Conservation (phyloP, 2,329 filamentous ascomycete genomes). For the Metarhizium rileyi region DNA sequence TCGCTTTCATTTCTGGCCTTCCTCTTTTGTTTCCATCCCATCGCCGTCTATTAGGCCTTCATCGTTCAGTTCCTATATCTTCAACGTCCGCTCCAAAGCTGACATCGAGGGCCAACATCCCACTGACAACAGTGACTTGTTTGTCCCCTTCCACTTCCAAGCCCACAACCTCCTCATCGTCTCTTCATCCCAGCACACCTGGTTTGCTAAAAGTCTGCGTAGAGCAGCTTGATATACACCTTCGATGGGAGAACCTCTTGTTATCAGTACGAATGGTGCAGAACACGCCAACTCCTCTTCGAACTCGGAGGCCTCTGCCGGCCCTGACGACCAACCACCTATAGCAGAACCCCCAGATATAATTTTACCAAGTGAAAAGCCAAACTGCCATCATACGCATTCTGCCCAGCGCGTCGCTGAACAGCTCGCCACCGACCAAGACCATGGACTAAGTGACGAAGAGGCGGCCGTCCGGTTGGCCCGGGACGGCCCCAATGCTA, state of each 20-base stretch:
- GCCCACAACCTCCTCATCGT: conserved; percentile 6
- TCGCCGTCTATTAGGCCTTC: neutral
- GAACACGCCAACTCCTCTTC: conserved; percentile 27
- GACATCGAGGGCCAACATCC: neutral
- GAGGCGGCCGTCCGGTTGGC: conserved; percentile 57
- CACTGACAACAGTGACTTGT: neutral
- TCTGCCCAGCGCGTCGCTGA: conserved; percentile 24
- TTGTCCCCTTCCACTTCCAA: neutral
- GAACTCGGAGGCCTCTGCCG: conserved; percentile 25
- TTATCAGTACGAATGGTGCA: conserved; percentile 31
- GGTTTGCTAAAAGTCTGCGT: conserved; percentile 5
- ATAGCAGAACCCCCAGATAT: conserved; percentile 28
- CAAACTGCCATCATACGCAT: conserved; percentile 24
- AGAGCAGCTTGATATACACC: conserved; percentile 17
- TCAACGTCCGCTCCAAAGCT: neutral
- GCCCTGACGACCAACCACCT: conserved; percentile 29
- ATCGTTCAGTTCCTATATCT: neutral
- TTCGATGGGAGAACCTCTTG: conserved; percentile 33
- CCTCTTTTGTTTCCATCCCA: conserved; percentile 1
- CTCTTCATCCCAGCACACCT: conserved; percentile 3
- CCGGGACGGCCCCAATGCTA: conserved; percentile 59
- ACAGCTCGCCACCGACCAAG: conserved; percentile 31
- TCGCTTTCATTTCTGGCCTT: neutral
- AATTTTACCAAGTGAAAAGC: conserved; percentile 19
- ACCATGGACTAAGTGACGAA: conserved; percentile 51